A percentile compares a stretch with the other conserved stretches of the same genome.
These are phyloP conservation scores for Metrosideros polymorpha DNA, from an alignment of 441 rosid genomes.

Conservation along the genomic window DNA sequence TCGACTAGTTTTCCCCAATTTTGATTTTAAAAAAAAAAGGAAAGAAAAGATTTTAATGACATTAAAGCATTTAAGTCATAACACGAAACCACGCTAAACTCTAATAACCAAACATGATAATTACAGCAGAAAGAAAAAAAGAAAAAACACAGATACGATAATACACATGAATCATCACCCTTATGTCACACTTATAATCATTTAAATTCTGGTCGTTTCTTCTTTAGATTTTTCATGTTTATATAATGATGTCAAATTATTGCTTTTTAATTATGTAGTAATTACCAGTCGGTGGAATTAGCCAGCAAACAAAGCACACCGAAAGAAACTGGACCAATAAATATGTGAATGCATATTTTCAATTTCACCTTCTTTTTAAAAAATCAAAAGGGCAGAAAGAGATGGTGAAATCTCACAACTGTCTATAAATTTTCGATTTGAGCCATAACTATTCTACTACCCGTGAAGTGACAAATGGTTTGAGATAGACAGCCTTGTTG, in stretches of 20 bases:
- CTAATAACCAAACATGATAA: neutral
- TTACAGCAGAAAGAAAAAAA: neutral
- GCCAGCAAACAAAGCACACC: fast-evolving
- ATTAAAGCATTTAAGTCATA: neutral
- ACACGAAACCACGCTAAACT: neutral
- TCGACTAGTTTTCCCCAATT: neutral
- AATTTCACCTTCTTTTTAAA: neutral
- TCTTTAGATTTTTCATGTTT: neutral
- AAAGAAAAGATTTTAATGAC: fast-evolving
- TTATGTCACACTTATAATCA: neutral
- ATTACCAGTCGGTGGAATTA: neutral
- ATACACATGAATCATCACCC: neutral
- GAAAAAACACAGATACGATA: fast-evolving
- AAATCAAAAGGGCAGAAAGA: neutral
- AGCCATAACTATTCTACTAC: too few species aligned
- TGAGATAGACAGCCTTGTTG: too few species aligned
- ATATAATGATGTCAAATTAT: neutral
- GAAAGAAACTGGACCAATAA: neutral
- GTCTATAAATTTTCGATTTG: neutral
- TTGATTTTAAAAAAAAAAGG: neutral
- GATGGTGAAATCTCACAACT: neutral
- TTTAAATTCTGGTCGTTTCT: neutral
- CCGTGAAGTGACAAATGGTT: too few species aligned
- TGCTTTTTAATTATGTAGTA: neutral
- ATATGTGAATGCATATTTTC: too few species aligned